phyloP scores from a whole-genome alignment of 140 eudicot genomes.

The Anethum foeniculum region DNA sequence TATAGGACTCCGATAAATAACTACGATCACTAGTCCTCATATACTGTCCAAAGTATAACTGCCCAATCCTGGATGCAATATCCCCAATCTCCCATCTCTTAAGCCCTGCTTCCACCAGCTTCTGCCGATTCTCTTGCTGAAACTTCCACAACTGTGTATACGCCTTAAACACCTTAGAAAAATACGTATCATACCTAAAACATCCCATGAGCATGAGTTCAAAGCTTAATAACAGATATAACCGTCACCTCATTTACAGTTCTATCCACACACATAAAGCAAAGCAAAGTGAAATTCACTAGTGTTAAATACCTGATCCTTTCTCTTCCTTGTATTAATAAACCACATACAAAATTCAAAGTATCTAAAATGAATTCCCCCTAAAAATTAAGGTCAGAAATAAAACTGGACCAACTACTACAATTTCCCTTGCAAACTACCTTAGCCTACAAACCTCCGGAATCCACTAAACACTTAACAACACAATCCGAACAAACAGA shows the following conservation, averaged over 20 bases:
- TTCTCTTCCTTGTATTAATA: background rate
- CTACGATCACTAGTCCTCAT: conserved; percentile 92
- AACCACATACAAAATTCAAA: background rate
- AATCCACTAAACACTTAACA: background rate
- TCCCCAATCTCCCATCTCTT: conserved; percentile 99
- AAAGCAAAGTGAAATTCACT: background rate
- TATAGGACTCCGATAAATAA: conserved; percentile 78
- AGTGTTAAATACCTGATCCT: background rate
- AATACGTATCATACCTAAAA: conserved; percentile 82
- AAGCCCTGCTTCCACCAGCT: conserved; percentile 90
- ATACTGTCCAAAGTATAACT: conserved; percentile 90
- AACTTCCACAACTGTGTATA: conserved; percentile 91
- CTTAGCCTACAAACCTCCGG: background rate
- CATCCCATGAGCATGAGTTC: conserved; percentile 12
- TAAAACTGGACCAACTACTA: background rate
- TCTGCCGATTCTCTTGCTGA: conserved; percentile 88
- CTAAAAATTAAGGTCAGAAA: background rate
- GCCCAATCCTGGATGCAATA: conserved; percentile 94
- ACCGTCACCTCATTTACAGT: background rate
- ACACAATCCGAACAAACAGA: background rate
- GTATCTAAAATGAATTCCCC: background rate
- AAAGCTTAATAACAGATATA: background rate
- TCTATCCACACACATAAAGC: background rate
- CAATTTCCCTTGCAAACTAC: background rate
- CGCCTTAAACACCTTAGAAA: conserved; percentile 76